These are phyloP conservation scores for Polyporus tsugae DNA, from an alignment of 1,284 basidiomycete species.

Conservation along the genomic window DNA sequence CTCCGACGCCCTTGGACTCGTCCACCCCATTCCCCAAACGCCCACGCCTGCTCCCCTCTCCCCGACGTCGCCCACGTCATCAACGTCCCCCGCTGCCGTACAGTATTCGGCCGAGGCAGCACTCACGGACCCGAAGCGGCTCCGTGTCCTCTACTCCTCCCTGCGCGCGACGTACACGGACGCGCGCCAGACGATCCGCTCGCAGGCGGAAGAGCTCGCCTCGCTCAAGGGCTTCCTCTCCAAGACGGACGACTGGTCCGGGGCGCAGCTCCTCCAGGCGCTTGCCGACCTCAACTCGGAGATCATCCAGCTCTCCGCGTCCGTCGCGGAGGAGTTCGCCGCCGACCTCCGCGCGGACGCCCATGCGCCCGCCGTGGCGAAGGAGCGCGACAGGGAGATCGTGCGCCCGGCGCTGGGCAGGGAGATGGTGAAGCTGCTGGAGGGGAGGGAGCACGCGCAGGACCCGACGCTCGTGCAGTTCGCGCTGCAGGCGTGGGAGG, in stretches of 20 bases:
- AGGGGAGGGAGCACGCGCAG: slow-evolving; percentile 40
- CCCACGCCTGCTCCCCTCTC: slow-evolving; percentile 21
- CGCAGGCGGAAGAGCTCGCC: slow-evolving; percentile 44
- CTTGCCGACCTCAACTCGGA: slow-evolving; percentile 48
- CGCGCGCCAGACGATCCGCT: slow-evolving; percentile 31
- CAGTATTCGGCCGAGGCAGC: slow-evolving; percentile 33
- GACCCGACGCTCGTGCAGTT: slow-evolving; percentile 50
- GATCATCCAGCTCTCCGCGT: slow-evolving; percentile 48
- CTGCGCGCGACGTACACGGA: slow-evolving; percentile 31
- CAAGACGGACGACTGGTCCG: slow-evolving; percentile 50
- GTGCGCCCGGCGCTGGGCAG: slow-evolving; percentile 42
- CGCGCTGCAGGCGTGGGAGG: slow-evolving; percentile 51
- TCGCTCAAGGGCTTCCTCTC: slow-evolving; percentile 47
- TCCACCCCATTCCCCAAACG: slow-evolving; percentile 11
- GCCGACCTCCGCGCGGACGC: slow-evolving; percentile 33
- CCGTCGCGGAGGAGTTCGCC: slow-evolving; percentile 46
- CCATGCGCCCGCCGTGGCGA: slow-evolving; percentile 26
- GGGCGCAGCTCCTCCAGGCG: slow-evolving; percentile 47
- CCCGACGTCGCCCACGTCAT: slow-evolving; percentile 10
- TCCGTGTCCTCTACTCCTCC: slow-evolving; percentile 32
- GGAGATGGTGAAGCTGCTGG: slow-evolving; percentile 42
- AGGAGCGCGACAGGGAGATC: slow-evolving; percentile 43
- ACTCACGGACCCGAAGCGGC: slow-evolving; percentile 30
- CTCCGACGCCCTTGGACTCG: slow-evolving; percentile 17
- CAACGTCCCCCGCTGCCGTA: slow-evolving; percentile 24